Conservation (phyloP, 2,329 filamentous ascomycete species). For the Thelonectria olida region DNA sequence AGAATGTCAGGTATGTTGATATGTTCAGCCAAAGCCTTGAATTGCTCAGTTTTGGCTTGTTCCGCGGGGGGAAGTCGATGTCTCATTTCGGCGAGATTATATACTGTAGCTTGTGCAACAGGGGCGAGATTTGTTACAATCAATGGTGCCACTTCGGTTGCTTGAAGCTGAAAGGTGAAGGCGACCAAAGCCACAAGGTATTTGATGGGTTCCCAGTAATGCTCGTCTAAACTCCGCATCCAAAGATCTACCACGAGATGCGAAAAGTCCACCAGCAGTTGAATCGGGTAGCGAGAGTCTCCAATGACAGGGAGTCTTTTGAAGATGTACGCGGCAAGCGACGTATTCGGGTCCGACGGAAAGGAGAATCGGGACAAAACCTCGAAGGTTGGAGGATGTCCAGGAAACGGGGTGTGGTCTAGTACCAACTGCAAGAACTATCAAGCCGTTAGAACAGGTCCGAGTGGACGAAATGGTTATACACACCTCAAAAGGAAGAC, state of each 20-base stretch:
- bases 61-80: conserved; percentile 61
- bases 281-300: conserved; percentile 57
- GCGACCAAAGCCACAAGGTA: conserved; percentile 72
- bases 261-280: conserved; percentile 71
- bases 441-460: conserved; percentile 30
- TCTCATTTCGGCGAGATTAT: conserved; percentile 65
- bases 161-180: conserved; percentile 71
- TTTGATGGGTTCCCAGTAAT: conserved; percentile 69
- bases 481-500: conserved; percentile 58
- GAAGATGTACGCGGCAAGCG: conserved; percentile 73
- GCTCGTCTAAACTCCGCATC: conserved; percentile 72
- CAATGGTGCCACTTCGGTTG: conserved; percentile 64
- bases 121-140: conserved; percentile 67
- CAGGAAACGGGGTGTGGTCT: conserved; percentile 65
- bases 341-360: conserved; percentile 68
- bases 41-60: conserved; percentile 52
- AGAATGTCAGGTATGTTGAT: conserved; percentile 72
- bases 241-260: conserved; percentile 73
- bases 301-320: conserved; percentile 71
- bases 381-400: conserved; percentile 72
- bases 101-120: conserved; percentile 67
- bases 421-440: conserved; percentile 71
- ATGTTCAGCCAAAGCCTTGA: conserved; percentile 54
- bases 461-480: background rate
- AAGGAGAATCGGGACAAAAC: conserved; percentile 71